Conservation (phyloP, 495 filamentous ascomycete species). For the Penicillium crystallinum region DNA sequence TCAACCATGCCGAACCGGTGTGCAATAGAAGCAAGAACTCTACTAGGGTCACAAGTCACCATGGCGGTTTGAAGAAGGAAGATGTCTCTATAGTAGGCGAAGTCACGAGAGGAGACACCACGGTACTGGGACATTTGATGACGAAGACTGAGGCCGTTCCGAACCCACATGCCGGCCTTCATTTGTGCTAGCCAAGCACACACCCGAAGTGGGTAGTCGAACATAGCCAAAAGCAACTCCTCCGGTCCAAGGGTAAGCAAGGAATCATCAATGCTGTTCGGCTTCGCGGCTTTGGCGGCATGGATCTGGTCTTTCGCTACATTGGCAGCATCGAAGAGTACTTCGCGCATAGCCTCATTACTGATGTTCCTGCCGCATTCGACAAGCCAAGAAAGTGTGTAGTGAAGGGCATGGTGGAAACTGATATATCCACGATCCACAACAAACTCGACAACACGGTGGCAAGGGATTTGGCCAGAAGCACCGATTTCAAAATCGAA, state of each 20-base stretch:
- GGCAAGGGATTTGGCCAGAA: constrained; percentile 32
- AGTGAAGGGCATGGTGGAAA: constrained; percentile 96
- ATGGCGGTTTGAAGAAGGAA: constrained; percentile 89
- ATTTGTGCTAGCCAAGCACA: constrained; percentile 97
- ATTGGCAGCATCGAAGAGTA: constrained; percentile 55
- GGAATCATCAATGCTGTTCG: constrained; percentile 12
- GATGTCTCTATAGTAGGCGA: constrained; percentile 91
- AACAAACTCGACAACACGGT: constrained; percentile 74
- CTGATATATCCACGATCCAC: constrained; percentile 88
- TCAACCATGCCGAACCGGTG: constrained; percentile 83
- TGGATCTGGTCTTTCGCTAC: constrained; percentile 29
- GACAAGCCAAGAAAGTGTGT: constrained; percentile 94
- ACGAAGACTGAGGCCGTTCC: constrained; percentile 89
- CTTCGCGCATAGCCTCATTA: constrained; percentile 53
- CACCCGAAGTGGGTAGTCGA: constrained; percentile 88
- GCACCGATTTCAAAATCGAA: constrained; percentile 72
- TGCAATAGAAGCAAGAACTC: constrained; percentile 82
- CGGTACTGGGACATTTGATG: constrained; percentile 93
- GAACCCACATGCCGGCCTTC: constrained; percentile 97
- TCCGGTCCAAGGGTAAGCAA: constrained; percentile 45
- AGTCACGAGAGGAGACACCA: constrained; percentile 79
- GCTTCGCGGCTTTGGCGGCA: constrained; percentile 8
- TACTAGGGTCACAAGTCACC: constrained; percentile 76
- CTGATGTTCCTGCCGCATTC: constrained; percentile 79
- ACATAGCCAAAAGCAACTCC: constrained; percentile 78